These are phyloP conservation scores for Tetrapyrgos nigripes DNA, from an alignment of 1,284 basidiomycete species.

Conservation along the genomic window DNA sequence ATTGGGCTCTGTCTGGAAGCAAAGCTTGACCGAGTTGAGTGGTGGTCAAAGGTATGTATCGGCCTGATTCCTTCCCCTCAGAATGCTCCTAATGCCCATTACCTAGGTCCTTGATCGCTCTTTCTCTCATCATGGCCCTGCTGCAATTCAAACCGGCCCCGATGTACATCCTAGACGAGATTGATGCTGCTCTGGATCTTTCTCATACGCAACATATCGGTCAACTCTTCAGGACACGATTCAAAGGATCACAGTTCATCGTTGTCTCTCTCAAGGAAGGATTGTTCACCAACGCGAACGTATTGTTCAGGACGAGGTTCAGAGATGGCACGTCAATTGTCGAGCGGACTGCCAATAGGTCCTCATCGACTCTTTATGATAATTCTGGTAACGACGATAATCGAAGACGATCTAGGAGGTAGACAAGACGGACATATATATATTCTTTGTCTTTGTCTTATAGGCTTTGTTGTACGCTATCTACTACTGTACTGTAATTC, in stretches of 20 bases:
- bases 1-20: conserved; percentile 96
- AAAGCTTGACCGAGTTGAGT: conserved; percentile 94
- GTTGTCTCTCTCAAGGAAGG: conserved; percentile 98
- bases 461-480: neutral
- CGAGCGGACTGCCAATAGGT: conserved; percentile 76
- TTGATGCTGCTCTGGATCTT: conserved; percentile 95
- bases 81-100: neutral
- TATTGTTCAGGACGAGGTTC: conserved; percentile 93
- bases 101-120: conserved; percentile 89
- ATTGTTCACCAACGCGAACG: conserved; percentile 97
- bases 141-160: conserved; percentile 99
- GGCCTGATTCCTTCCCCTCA: neutral
- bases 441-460: neutral
- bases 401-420: neutral
- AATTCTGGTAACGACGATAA: neutral
- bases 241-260: conserved; percentile 98
- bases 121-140: conserved; percentile 97
- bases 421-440: neutral
- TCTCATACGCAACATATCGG: conserved; percentile 98
- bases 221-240: conserved; percentile 94
- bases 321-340: conserved; percentile 93
- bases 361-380: conserved; percentile 48
- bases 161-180: conserved; percentile 99
- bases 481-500: neutral
- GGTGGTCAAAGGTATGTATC: conserved; percentile 89